A percentile compares a stretch with the other conserved stretches of the same genome.
These are phyloP conservation scores for Ceratorhiza oryzae-sativae DNA, from an alignment of 1,284 basidiomycete genomes.

Conservation along the genomic window DNA sequence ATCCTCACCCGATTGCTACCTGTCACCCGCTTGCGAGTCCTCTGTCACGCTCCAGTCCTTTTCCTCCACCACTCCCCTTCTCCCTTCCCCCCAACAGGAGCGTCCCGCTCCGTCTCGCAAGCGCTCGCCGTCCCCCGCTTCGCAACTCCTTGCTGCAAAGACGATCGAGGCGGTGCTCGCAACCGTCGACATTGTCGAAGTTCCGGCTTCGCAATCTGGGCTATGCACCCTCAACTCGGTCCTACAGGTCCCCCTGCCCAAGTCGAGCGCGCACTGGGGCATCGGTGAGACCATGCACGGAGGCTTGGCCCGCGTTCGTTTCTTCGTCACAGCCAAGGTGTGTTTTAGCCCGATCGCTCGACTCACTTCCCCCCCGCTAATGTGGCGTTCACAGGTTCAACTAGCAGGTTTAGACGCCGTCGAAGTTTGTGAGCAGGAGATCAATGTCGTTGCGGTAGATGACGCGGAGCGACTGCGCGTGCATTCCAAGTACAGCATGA, in stretches of 20 bases:
- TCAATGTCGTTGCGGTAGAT: conserved; percentile 70
- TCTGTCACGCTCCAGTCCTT: conserved; percentile 25
- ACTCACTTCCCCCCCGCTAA: neutral
- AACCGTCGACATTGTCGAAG: conserved; percentile 62
- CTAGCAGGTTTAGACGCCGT: conserved; percentile 51
- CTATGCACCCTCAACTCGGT: conserved; percentile 67
- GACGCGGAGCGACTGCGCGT: conserved; percentile 71
- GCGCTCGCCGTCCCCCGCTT: conserved; percentile 47
- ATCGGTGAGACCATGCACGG: conserved; percentile 76
- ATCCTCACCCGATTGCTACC: conserved; percentile 61
- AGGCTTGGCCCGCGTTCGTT: conserved; percentile 69
- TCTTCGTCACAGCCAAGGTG: conserved; percentile 73
- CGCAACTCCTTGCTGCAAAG: conserved; percentile 48
- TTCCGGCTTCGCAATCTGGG: conserved; percentile 55
- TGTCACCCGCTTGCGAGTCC: conserved; percentile 6
- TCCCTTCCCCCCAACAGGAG: conserved; percentile 48
- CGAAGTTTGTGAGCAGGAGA: conserved; percentile 71
- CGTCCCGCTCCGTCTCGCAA: conserved; percentile 61
- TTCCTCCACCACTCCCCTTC: conserved; percentile 37
- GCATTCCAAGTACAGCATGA: conserved; percentile 62
- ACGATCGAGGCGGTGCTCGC: conserved; percentile 61
- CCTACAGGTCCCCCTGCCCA: conserved; percentile 72
- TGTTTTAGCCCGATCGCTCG: conserved; percentile 42
- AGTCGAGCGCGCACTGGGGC: conserved; percentile 69
- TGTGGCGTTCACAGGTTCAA: neutral